Base-by-base conservation (phyloP, 2,329 filamentous ascomycete genomes). In the Aspergillus sp. region DNA sequence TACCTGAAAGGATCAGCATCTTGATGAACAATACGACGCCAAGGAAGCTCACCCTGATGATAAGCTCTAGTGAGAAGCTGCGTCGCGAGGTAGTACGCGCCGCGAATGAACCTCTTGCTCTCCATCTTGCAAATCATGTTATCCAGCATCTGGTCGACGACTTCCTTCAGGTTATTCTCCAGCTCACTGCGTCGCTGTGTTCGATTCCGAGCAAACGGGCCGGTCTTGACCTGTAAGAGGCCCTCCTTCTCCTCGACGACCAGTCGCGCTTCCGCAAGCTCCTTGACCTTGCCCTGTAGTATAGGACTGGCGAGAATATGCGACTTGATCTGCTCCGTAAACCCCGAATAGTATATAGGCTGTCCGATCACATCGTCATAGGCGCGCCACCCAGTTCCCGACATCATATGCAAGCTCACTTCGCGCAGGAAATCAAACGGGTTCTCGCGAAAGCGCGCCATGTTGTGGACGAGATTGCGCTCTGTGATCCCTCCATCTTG, bases 41-140 rank as follows among this genome's bases (percentile, higher is more conserved):
- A 31, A 23, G 47, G 7, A 38, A 23, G 55, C 70, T 68, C 69
- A 81, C 92, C 95, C 80, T 98, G 94, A 72, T 98, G 93, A 76
- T 99, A 99, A 6, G 95, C 94, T 63, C 95, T 83, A 4, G 94
- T 96, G 64, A 98, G 82, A 51, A 98, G 83, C 78, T 98, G 94
- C 1, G 93, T 96, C 52, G 83, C 84, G 45, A 97, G 74, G 75
- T 97, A 99, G 75, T 98, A 98, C 51, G 95, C 94, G 25, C 92
- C 88, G 53, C 95, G 84, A 68, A 99, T 97, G 73, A 98, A 98
- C 2, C 87, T 82, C 74, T 93, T 96, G 82, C 90, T 96, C 78
- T 99, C 95, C 84, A 98, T 94, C 79, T 99, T 99, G 85, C 94
- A 98, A 64, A 99, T 97, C 95, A 99, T 98, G 65, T 90, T 87